phyloP scores from a whole-genome alignment of 2,329 filamentous ascomycete genomes.

The Colletotrichum nymphaeae region DNA sequence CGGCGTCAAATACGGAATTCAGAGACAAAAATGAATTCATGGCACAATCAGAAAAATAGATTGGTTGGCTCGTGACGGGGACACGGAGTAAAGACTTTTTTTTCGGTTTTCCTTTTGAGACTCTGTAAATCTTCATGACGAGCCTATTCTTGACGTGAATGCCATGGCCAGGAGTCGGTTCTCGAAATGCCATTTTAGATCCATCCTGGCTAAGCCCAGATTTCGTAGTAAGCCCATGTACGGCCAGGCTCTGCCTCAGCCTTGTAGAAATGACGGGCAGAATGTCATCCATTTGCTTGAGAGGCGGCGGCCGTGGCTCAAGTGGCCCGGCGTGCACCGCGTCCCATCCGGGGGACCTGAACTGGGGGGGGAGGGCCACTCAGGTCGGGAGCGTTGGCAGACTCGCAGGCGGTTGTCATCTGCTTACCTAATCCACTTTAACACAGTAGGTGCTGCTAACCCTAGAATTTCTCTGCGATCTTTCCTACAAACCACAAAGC shows the following conservation, averaged over 20 bases:
- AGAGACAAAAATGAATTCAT: constrained; percentile 55
- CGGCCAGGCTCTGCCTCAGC: constrained; percentile 5
- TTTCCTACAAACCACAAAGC: constrained; percentile 40
- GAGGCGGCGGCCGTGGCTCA: background rate
- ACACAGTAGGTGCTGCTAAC: constrained; percentile 51
- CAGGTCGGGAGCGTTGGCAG: background rate
- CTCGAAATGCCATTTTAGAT: background rate
- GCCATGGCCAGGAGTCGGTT: background rate
- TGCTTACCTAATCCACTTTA: constrained; percentile 54
- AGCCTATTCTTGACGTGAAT: constrained; percentile 6
- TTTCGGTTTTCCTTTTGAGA: constrained; percentile 18
- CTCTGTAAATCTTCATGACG: constrained; percentile 28
- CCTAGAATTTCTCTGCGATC: constrained; percentile 57
- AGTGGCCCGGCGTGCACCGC: background rate
- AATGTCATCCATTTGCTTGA: background rate
- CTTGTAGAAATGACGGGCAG: constrained; percentile 1
- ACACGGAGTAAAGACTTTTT: constrained; percentile 36
- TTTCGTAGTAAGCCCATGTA: background rate
- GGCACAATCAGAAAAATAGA: constrained; percentile 40
- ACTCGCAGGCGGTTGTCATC: constrained; percentile 13
- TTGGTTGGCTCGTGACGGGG: constrained; percentile 36
- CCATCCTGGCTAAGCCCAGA: background rate
- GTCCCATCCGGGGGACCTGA: constrained; percentile 16
- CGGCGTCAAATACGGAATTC: constrained; percentile 75
- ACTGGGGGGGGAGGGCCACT: background rate